Evolutionary conservation across 805 yeast species (phyloP), one percentile per base, ranked within the genome.

Genomic region (Pichia thaimueangensis): DNA sequence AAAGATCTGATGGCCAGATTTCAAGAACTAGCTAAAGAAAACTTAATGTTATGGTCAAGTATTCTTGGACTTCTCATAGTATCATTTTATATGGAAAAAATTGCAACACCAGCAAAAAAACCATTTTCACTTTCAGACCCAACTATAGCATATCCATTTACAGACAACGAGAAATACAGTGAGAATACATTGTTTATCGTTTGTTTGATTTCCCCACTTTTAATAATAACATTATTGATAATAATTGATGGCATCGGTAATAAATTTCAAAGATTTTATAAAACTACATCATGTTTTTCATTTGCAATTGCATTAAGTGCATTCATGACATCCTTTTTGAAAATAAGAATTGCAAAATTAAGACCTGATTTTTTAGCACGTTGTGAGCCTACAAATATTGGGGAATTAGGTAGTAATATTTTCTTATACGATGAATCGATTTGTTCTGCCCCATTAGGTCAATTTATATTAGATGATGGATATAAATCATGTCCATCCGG

Each of bases 361-460:
- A 72, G 97, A 51, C 97, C 97, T 0, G 97, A 89, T 63, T 86
- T 88, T 57, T 63, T 91, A 45, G 83, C 83, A 7, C 71, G 97
- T 50, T 89, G 97, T 60, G 64, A 72, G 30, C 57, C 60, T 43
- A n/a, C n/a, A n/a, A 41, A 38, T 3, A 21, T 86, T 0, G 51
- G 32, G 9, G 21, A 2, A 7, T 19, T 9, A 6, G 45, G 67
- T 37, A 60, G 52, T 35, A 63, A 11, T n/a, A 12, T 34, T 5
- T 28, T 44, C 12, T 29, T 63, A 71, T 54, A 52, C 53, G 35
- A 52, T 8, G 50, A 53, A 2, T 47, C 5, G 1, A 17, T 60
- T 1, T 66, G 70, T 47, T 48, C 66, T 3, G 55, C 54, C 9
- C 70, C 70, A 5, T 52, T 54, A 30, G 69, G 69, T 3, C 34